Evolutionary conservation across 106 monocot genomes (phyloP).

Genomic region (Apostasia ramifera): DNA sequence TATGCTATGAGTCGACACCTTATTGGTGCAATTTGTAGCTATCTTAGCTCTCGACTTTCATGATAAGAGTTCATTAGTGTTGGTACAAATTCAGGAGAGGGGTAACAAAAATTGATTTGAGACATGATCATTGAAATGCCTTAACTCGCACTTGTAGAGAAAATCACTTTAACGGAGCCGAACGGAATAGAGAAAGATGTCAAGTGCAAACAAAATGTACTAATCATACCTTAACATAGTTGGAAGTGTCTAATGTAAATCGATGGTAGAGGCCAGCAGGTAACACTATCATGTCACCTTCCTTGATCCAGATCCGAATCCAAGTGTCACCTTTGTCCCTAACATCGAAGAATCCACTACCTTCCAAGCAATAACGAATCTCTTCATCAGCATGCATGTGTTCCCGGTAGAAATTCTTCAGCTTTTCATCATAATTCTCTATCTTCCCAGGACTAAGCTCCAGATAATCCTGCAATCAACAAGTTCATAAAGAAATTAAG

Average conservation of each 20-base stretch:
- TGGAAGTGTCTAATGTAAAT: conserved; percentile 52
- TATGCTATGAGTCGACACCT: too few relatives aligned
- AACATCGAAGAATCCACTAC: conserved; percentile 75
- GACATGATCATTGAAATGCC: too few relatives aligned
- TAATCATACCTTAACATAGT: conserved; percentile 60
- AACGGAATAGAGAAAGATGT: too few relatives aligned
- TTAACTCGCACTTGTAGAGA: too few relatives aligned
- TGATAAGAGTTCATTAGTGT: too few relatives aligned
- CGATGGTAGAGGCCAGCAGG: conserved; percentile 74
- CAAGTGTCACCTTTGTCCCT: conserved; percentile 49
- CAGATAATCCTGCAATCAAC: conserved; percentile 40
- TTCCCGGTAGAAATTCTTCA: conserved; percentile 59
- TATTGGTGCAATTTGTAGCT: too few relatives aligned
- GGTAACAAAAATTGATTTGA: too few relatives aligned
- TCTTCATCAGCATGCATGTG: conserved; percentile 74
- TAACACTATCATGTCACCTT: conserved; percentile 59
- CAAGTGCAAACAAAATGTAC: too few relatives aligned
- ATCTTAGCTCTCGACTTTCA: too few relatives aligned
- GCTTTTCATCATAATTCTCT: conserved; percentile 64
- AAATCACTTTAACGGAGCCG: too few relatives aligned
- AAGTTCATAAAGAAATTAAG: not conserved
- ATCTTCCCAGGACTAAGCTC: conserved; percentile 57
- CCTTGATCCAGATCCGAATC: conserved; percentile 67
- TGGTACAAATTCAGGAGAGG: too few relatives aligned
- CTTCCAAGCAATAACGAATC: conserved; percentile 73